Base-by-base conservation (phyloP, 2,329 filamentous ascomycete species). In the Ustilaginoidea virens region DNA sequence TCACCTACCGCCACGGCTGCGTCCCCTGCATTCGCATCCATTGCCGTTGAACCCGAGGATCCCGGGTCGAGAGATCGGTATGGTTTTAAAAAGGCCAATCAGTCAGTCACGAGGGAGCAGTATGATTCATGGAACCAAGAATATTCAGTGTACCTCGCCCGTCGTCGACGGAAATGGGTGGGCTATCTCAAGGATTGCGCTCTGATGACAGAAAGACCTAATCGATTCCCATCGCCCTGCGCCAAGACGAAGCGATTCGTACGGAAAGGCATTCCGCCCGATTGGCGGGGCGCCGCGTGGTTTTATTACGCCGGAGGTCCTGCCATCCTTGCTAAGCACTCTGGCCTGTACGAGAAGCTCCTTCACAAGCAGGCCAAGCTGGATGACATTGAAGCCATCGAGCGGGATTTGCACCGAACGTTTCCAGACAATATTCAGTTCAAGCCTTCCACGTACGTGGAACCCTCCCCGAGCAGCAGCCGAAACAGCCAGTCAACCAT, bases 221-320 rank as follows among this genome's bases (percentile, higher is more conserved):
- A 69, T 21, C 68, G 72, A 2, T 96, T 96, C 41, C 87, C 87
- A 1, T 67, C 77, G 2, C 78, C 75, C 30, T 81, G 74, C 28
- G 70, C 75, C 25, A 92, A 92, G 53, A 73, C 90, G 24, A 93
- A 92, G 55, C 70, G 85, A 12, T 94, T 90, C 47, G 71, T 93
- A 27, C 74, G 86, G 29, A 96, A 94, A 52, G 87, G 87, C 11
- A 87, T 94, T 28, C 87, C 87, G 3, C 82, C 86, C 0, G 83
- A 93, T 39, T 92, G 85, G 74, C 73, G 87, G 44, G 87, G 87
- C n/a, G 79, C 81, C 5, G 87, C 87, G 25, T 96, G 87, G 87
- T 96, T 92, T 52, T 94, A 80, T 57, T 96, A 94, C 48, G 83
- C 85, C 8, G 83, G 83, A 13, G 87, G 87, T 1, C 83, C 83